Evolutionary conservation across 1,284 basidiomycete genomes (phyloP), one percentile per base, ranked within the genome.

Genomic region (Meira miltonrushii): DNA sequence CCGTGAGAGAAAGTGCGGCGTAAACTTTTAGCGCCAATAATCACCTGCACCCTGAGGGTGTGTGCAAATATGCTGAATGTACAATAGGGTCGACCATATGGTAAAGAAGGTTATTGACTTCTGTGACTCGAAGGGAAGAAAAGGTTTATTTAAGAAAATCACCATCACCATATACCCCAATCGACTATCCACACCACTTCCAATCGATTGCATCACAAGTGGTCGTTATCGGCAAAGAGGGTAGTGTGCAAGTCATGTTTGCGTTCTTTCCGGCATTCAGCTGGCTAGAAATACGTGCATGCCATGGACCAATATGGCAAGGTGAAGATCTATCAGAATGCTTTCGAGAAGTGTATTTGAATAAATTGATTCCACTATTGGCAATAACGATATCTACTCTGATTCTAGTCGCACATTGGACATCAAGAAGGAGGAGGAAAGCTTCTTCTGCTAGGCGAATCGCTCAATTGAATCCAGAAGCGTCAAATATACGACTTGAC

Each of bases 261-360:
- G 60, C 64, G 10, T 4, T 60, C 39, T n/a, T 59, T 25, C 41
- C 15, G 56, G 0, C 51, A 39, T 28, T 15, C 13, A 56, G 43
- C n/a, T 25, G 39, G 37, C 39, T 48, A 61, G 57, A 1, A 52
- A 4, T 33, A 33, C 28, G 28, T 33, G 28, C 28, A 33, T 53
- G 51, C 25, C n/a, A 39, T 13, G 37, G 51, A n/a, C 33, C 51
- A 41, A n/a, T 25, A 15, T 55, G 54, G 54, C 38, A 47, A 11
- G 44, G n/a, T 37, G n/a, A 52, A 25, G 54, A 55, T 47, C 43
- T 13, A 19, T 44, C 54, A 17, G 23, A 13, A 52, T 55, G 54
- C 41, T 9, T 54, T 40, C 54, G 39, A 7, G 17, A 55, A 19
- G 43, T 54, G 40, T 33, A 17, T 11, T 10, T 55, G 13, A 47